These are phyloP conservation scores for Trypanosoma vivax DNA, from an alignment of 208 protist genomes.

Conservation along the genomic window DNA sequence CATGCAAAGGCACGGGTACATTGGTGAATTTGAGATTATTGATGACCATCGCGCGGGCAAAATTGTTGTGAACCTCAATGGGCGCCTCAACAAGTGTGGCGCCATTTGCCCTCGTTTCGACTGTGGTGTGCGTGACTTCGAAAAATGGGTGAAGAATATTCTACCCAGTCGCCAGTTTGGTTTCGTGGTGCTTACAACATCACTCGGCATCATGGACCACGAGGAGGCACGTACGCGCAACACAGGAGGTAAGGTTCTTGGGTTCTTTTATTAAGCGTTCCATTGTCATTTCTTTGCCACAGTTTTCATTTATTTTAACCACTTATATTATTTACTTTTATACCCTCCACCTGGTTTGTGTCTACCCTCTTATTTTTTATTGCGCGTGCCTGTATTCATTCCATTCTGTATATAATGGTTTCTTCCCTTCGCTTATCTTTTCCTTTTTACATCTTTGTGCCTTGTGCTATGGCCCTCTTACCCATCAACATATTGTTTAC, in stretches of 20 bases:
- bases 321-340: background rate
- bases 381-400: too few relatives aligned
- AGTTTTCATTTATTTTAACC: background rate
- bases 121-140: conserved; percentile 93
- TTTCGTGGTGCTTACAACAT: conserved; percentile 99
- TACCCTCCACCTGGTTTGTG: background rate
- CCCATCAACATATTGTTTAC: too few relatives aligned
- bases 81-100: conserved; percentile 99
- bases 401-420: background rate
- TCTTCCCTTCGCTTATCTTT: background rate
- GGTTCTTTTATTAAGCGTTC: conserved; percentile 99
- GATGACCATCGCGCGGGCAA: conserved; percentile 99
- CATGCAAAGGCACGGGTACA: conserved; percentile 99
- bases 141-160: conserved; percentile 98
- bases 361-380: too few relatives aligned
- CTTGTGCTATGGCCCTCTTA: background rate
- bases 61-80: conserved; percentile 99
- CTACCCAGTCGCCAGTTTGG: conserved; percentile 99
- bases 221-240: conserved; percentile 97
- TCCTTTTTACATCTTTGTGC: background rate
- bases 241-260: conserved; percentile 99
- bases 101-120: conserved; percentile 99
- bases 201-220: conserved; percentile 99
- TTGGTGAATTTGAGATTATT: conserved; percentile 99
- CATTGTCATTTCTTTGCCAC: background rate